Base-by-base conservation (phyloP, 352 stramenopile species). In the Phytopythium delawarense region DNA sequence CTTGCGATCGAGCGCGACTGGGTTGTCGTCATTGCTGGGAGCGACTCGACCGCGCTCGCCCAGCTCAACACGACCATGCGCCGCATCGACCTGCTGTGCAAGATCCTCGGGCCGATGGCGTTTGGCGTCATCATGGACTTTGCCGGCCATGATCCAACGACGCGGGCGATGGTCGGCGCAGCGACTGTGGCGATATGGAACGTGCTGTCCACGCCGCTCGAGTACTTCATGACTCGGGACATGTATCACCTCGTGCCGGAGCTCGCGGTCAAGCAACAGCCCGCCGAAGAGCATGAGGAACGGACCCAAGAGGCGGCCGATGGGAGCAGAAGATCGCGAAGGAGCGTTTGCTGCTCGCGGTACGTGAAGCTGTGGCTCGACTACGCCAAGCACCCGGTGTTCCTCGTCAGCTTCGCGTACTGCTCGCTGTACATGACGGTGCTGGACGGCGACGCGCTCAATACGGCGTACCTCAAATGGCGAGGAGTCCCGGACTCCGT, bases 101-200 rank as follows among this genome's bases (percentile, higher is more conserved):
- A 84, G 53, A 87, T 93, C 48, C 63, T 94, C 15, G 78, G 79
- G 0, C 88, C 88, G 0, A 78, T 88, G 64, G 75, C 75, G 6
- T 91, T 92, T 59, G 85, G 83, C 53, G 74, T 94, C 42, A 89
- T 92, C 67, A 87, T 91, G 75, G 81, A 92, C 50, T 92, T 88
- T 66, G 83, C 81, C 0, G 82, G 78, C 8, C 62, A 62, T 42
- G 77, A 89, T 50, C 74, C 78, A 7, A 89, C 77, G 20, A 89
- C 73, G 21, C 74, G 83, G 20, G 77, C 82, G 18, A 80, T 88
- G 64, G 75, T 89, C 23, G 84, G 84, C 3, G 77, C 81, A 16
- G 78, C 78, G 2, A 72, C 79, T 0, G 81, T 95, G 1, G 83
- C 76, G 0, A 70, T 91, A 6, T 95, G 87, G 87, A 95, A 95